Conservation (phyloP, 176 grass and related monocot species). For the Guadua angustifolia region DNA sequence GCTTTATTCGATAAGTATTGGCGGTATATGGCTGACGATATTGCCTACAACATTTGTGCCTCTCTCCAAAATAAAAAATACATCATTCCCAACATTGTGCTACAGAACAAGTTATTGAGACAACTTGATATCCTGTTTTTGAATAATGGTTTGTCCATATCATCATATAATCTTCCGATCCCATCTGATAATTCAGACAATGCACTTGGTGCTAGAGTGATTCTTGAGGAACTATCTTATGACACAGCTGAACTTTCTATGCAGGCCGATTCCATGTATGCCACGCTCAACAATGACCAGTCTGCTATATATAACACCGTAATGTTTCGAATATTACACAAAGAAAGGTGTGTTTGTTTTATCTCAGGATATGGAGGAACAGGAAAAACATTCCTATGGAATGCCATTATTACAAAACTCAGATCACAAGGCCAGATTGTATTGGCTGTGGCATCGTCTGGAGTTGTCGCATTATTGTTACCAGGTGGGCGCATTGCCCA, state of each 20-base stretch:
- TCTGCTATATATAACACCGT: accelerated
- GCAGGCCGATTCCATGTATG: neutral
- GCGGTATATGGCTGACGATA: no score
- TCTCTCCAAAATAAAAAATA: accelerated
- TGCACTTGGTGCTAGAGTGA: accelerated
- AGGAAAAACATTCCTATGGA: no score
- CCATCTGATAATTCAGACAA: no score
- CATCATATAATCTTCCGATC: no score
- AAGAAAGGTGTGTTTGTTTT: accelerated
- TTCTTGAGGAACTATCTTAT: neutral
- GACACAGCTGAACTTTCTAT: accelerated
- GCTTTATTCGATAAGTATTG: no score
- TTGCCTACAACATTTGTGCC: accelerated
- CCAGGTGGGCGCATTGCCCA: no score
- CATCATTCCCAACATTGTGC: accelerated
- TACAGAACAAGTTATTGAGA: neutral
- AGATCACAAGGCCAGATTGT: no score
- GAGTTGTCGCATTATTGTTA: no score
- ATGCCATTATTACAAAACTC: no score
- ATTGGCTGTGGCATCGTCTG: no score
- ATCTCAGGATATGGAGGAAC: neutral
- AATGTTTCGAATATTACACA: accelerated
- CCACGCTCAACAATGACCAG: neutral
- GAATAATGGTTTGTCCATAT: no score
- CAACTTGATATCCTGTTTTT: no score